A percentile compares a stretch with the other conserved stretches of the same genome.
Evolutionary conservation across 371 early-diverging fungal genomes (phyloP).

Genomic region (Mortierella sp.): DNA sequence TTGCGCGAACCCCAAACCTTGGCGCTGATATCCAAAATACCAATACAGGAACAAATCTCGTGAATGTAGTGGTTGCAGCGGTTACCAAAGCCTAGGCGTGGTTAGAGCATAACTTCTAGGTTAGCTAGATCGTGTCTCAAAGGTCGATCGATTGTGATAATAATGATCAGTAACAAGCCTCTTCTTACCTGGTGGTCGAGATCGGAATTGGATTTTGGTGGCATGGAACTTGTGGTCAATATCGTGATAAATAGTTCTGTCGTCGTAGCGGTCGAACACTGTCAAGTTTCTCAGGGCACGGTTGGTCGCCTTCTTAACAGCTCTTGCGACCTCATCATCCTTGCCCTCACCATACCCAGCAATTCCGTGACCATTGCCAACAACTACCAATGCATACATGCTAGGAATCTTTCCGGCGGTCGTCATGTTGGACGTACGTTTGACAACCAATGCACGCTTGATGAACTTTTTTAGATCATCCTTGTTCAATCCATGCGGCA

Average conservation of each 20-base stretch:
- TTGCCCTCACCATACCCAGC: conserved; percentile 97
- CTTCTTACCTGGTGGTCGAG: conserved; percentile 87
- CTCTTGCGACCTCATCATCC: conserved; percentile 81
- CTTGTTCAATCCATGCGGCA: conserved; percentile 49
- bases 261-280: conserved; percentile 89
- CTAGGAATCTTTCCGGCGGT: conserved; percentile 85
- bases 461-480: conserved; percentile 58
- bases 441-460: conserved; percentile 80
- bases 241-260: conserved; percentile 94
- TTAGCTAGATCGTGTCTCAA: not conserved
- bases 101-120: not conserved
- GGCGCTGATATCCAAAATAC: conserved; percentile 91
- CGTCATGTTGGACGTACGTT: conserved; percentile 88
- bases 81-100: conserved; percentile 86
- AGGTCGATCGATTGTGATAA: not conserved
- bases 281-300: conserved; percentile 89
- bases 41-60: conserved; percentile 94
- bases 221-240: conserved; percentile 90
- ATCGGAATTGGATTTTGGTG: conserved; percentile 83
- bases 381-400: conserved; percentile 93
- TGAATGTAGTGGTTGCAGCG: conserved; percentile 93
- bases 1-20: conserved; percentile 94
- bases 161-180: not conserved
- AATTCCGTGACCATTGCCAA: conserved; percentile 93
- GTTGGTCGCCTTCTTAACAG: conserved; percentile 91